Conservation (phyloP, 2,329 filamentous ascomycete species). For the Pseudogymnoascus sp. region DNA sequence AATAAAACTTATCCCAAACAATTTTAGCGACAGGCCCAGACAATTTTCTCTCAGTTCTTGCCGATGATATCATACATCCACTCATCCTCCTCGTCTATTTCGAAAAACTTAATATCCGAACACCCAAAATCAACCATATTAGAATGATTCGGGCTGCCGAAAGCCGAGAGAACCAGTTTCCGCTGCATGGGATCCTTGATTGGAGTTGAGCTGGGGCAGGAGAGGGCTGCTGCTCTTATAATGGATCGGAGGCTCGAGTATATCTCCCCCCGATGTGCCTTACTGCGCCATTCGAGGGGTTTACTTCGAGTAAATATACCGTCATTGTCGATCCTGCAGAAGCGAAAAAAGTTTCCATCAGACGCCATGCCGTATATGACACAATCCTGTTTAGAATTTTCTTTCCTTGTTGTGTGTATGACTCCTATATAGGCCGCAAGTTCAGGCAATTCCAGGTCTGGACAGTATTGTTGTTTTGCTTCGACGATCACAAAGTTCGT, state of each 20-base stretch:
- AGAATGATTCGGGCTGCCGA: background rate
- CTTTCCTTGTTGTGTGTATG: background rate
- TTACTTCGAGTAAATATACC: background rate
- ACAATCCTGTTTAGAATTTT: background rate
- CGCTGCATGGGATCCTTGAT: background rate
- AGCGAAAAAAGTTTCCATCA: background rate
- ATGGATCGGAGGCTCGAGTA: background rate
- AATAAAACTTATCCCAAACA: no score
- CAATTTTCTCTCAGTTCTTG: no score
- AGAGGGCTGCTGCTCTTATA: background rate
- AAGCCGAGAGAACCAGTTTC: background rate
- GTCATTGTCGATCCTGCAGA: background rate
- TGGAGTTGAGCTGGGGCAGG: background rate
- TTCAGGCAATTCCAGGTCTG: background rate
- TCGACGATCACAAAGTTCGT: background rate
- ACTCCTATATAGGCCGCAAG: background rate
- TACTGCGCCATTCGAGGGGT: background rate
- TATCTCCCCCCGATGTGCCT: background rate
- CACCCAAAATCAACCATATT: no score
- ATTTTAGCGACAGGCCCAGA: no score
- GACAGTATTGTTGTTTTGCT: background rate
- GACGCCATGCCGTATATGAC: background rate
- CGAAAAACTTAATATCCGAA: no score
- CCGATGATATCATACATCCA: background rate
- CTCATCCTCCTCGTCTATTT: background rate